Base-by-base conservation (phyloP, 805 yeast species). In the Starmerella potacharoeniae region DNA sequence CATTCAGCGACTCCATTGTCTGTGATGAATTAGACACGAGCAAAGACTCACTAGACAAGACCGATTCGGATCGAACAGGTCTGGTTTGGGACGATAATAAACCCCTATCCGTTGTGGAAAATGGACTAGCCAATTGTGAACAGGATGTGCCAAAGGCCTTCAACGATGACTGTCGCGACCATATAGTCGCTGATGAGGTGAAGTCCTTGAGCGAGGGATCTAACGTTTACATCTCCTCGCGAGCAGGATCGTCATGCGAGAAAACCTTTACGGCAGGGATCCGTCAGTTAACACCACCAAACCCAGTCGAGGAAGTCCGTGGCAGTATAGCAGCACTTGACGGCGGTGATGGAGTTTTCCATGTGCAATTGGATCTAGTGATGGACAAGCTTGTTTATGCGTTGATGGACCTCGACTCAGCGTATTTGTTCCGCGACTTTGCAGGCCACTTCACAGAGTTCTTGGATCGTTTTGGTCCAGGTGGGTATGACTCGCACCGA, bases 361-460 rank as follows among this genome's bases (percentile, higher is more conserved):
- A 40, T 11, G 49, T 34, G 22, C 34, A 42, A n/a, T 30, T 60
- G 40, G 55, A 52, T 11, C 11, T 4, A 10, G 48, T 60, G 4
- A 13, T 51, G 14, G 30, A 45, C 10, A 60, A 60, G 40, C 54
- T 60, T 7, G 51, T 44, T 8, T 43, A 29, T 14, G 63, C 64
- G 9, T 22, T 55, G 30, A 42, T 29, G 10, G 64, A 59, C 4
- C 53, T 48, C 34, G 48, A 47, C 28, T 58, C 61, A 4, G 55
- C 58, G 2, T 61, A 54, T 39, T 49, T 54, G 29, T 61, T 58
- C 52, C 60, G 64, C 29, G 62, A 58, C 48, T 61, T 56, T 35
- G 62, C 60, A n/a, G 64, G 64, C 11, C 43, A 54, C 30, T 47
- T 58, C 36, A 29, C 55, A n/a, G 11, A 49, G 13, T 44, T 61